Base-by-base conservation (phyloP, 176 grass and related monocot genomes). In the Puccinellia tenuiflora region DNA sequence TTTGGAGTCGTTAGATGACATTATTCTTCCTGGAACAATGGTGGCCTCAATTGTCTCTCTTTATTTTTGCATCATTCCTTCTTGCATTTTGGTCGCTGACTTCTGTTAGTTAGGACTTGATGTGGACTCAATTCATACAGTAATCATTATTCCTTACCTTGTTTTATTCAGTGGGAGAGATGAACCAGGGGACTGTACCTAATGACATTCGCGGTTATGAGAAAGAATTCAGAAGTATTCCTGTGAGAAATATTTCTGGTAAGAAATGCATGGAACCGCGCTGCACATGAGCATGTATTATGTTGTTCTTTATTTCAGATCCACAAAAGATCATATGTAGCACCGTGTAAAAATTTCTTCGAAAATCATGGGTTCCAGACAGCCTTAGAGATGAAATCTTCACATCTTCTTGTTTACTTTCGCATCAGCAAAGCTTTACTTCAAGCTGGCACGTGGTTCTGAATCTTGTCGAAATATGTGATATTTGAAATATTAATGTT, bases 51-150 rank as follows among this genome's bases (percentile, higher is more conserved):
- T 66, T 72, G 16, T 54, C 56, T 68, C 66, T 67, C 68, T 83
- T 90, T 83, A 87, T 83, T 86, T 82, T 50, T 79, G 84, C 57
- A 84, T 87, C 37, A 83, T 87, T 75, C 84, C 45, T 83, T 68
- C 48, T 68, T 86, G 80, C 80, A 60, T 84, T 83, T 66, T 75
- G 59, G 10, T 15, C 46, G 75, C 78, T 90, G 88, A 87, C 80
- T 65, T 86, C 25, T 79, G 68, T 74, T 71, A 31, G 82, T 54
- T 83, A 79, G 55, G 57, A 81, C 88, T 75, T 90, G 88, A 90
- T 79, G 57, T 86, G 18, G 88, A 90, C 79, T 79, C 47, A 75
- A 73, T 75, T 75, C 50, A 83, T 80, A 75, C 80, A 83, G 67
- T 79, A 74, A 51, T 50, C 43, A 9, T 22, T 52, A n/a, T 79